Evolutionary conservation across 169 alveolate genomes (phyloP).

Genomic region (Eimeria acervulina): DNA sequence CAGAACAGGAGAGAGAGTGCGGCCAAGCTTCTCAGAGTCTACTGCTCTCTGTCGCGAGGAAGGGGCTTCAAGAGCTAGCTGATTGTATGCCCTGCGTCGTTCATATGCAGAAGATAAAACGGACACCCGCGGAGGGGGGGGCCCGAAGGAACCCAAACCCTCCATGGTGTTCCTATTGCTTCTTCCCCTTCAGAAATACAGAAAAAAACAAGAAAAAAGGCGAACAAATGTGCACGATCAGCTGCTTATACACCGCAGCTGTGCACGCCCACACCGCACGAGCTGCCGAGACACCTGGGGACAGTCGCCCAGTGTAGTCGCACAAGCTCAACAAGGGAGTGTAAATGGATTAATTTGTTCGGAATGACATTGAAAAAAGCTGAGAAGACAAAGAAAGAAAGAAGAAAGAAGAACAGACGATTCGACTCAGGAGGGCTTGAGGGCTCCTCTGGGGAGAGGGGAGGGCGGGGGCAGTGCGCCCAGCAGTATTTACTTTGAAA

Average conservation of each 20-base stretch:
- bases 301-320: too few relatives aligned
- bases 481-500: too few relatives aligned
- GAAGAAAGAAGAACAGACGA: too few relatives aligned
- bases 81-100: neutral
- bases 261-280: neutral
- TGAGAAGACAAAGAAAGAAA: too few relatives aligned
- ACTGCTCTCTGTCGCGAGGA: neutral
- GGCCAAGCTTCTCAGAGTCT: neutral
- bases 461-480: too few relatives aligned
- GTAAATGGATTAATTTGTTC: too few relatives aligned
- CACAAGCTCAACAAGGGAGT: too few relatives aligned
- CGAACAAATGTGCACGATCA: too few relatives aligned
- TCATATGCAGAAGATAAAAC: neutral
- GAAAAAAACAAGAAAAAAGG: neutral
- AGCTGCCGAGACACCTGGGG: neutral
- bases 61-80: slow-evolving; percentile 4
- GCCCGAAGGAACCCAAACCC: neutral
- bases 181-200: neutral
- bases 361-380: too few relatives aligned
- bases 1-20: neutral
- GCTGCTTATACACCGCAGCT: neutral
- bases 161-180: neutral
- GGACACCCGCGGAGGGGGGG: neutral
- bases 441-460: too few relatives aligned
- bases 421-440: too few relatives aligned